Percentiles rank a stretch among this genome's conserved stretches.
These are phyloP conservation scores for Arachis monticola DNA, from an alignment of 331 rosid genomes.

Conservation along the genomic window DNA sequence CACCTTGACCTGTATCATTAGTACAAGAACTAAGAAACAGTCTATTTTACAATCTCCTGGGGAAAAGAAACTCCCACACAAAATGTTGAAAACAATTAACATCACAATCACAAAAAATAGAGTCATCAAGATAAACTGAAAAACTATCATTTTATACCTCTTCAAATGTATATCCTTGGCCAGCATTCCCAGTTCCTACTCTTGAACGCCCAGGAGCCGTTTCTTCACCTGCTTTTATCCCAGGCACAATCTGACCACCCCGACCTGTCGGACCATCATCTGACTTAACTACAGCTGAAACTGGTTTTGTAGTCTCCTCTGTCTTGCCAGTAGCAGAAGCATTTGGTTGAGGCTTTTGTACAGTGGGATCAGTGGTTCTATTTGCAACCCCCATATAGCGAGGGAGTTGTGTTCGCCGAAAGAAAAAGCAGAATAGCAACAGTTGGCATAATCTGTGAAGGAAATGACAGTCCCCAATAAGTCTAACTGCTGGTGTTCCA, in stretches of 20 bases:
- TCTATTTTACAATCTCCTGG: conserved; percentile 5
- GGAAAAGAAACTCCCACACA: background rate
- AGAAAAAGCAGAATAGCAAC: conserved; percentile 93
- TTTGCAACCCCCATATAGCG: conserved; percentile 66
- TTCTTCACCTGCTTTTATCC: conserved; percentile 78
- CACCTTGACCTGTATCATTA: conserved; percentile 72
- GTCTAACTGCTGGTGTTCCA: conserved; percentile 98
- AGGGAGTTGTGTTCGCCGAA: conserved; percentile 80
- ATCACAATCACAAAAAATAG: background rate
- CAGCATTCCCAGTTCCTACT: conserved; percentile 91
- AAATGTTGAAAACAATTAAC: background rate
- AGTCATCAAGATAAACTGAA: conserved; percentile 5
- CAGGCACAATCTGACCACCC: conserved; percentile 62
- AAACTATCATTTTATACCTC: conserved; percentile 61
- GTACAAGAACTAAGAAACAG: conserved; percentile 12
- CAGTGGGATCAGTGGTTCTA: conserved; percentile 69
- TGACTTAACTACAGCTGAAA: conserved; percentile 58
- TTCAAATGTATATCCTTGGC: conserved; percentile 95
- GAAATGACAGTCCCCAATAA: conserved; percentile 96
- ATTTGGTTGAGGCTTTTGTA: conserved; percentile 70
- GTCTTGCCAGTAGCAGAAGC: conserved; percentile 69
- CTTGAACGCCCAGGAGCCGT: conserved; percentile 71
- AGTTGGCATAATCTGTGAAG: conserved; percentile 94
- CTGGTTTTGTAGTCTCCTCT: conserved; percentile 76
- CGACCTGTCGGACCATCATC: conserved; percentile 77